Base-by-base conservation (phyloP, 2,329 filamentous ascomycete species). In the Ophiobolus disseminans region DNA sequence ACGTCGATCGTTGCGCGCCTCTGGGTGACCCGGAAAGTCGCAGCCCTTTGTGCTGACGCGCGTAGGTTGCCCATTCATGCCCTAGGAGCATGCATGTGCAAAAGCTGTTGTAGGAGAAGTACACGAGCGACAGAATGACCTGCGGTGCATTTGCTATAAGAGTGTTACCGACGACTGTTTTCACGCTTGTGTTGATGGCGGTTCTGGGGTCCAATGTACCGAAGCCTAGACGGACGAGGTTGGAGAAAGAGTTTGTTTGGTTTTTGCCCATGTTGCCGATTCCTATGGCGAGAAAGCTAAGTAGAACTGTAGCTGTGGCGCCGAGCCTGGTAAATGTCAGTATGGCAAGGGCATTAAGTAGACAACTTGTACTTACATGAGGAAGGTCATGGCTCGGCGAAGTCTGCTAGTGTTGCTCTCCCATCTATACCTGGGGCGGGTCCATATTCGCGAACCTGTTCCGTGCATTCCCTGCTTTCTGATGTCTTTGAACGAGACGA, bases 141-240 rank as follows among this genome's bases (percentile, higher is more conserved):
- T 82, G 80, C 2, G 78, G 76, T 1, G 69, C 36, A 55, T 82
- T 82, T 26, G 75, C 75, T 0, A 80, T 16, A 6, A 81, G 55
- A 0, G 68, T 58, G 26, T 48, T 48, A 1, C 26, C 14, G 16
- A 56, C 8, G 3, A 56, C 34, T 11, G 26, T 34, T 16, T 20
- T 41, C 5, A 19, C 30, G 2, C 8, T 8, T 13, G 16, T 25
- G n/a, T 25, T 21, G 25, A 45, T 37, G 10, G 32, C 34, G 4
- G 35, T 45, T 4, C 43, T 34, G 9, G 6, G 13, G 20, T 45
- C 22, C 9, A 26, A 19, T 13, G 19, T 13, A 19, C 36, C 30
- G 21, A 38, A 40, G 4, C 44, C 44, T 4, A 46, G 16, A 9
- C 35, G 40, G 11, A 2, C 17, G 8, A 39, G 17, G 9, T 14